Conservation (phyloP, 2,329 filamentous ascomycete genomes). For the Bipolaris cookei region DNA sequence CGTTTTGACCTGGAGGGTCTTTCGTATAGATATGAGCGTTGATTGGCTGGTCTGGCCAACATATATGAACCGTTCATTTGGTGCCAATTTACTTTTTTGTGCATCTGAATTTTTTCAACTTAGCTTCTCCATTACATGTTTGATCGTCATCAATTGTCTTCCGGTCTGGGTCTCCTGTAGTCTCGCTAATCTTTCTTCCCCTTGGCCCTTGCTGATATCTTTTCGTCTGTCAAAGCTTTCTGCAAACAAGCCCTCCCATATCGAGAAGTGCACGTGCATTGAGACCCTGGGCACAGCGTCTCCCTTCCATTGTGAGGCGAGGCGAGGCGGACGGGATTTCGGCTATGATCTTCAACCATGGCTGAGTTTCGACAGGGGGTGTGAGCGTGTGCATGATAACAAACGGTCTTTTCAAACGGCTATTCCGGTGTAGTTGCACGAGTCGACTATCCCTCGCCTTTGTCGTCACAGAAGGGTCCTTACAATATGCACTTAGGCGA, state of each 20-base stretch:
- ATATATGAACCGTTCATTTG: constrained; percentile 6
- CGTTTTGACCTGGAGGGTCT: constrained; percentile 5
- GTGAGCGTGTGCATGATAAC: background rate
- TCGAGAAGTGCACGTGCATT: constrained; percentile 5
- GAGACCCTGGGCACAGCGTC: constrained; percentile 1
- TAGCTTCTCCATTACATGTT: constrained; percentile 7
- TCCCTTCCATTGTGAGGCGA: constrained; percentile 5
- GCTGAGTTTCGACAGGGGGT: constrained; percentile 6
- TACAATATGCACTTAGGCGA: constrained; percentile 3
- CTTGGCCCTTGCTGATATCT: background rate
- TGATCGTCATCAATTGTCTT: constrained; percentile 3
- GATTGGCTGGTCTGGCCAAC: constrained; percentile 8
- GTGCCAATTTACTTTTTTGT: constrained; percentile 9
- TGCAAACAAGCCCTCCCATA: constrained; percentile 1
- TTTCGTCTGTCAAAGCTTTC: constrained; percentile 3
- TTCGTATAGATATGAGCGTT: background rate
- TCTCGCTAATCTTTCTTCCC: constrained; percentile 2
- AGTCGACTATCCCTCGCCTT: background rate
- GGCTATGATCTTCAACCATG: constrained; percentile 9
- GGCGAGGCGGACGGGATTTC: constrained; percentile 12
- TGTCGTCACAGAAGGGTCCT: background rate
- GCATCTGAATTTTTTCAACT: constrained; percentile 1
- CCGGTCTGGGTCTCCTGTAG: background rate
- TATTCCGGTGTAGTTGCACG: constrained; percentile 14
- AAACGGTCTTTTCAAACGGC: constrained; percentile 8